These are phyloP conservation scores for Lipomyces lipofer DNA, from an alignment of 805 yeast species.

Conservation along the genomic window DNA sequence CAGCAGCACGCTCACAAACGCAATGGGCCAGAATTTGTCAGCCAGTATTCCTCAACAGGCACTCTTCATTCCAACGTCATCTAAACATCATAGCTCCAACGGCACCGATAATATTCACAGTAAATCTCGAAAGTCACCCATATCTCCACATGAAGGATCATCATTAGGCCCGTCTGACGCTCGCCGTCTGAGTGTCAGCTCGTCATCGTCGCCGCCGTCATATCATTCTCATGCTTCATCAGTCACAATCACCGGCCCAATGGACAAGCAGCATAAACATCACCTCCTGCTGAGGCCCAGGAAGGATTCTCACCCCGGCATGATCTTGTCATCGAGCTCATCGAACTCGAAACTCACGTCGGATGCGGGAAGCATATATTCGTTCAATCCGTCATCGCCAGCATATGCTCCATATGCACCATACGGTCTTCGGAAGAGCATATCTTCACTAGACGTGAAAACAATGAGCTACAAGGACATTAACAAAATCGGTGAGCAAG, in stretches of 20 bases:
- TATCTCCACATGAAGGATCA: constrained; percentile 10
- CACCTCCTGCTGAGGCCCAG: constrained; percentile 43
- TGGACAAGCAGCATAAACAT: constrained; percentile 35
- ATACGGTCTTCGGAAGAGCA: constrained; percentile 33
- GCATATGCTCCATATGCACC: constrained; percentile 33
- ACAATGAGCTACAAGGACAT: constrained; percentile 30
- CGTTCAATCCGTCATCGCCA: constrained; percentile 43
- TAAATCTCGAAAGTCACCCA: constrained; percentile 11
- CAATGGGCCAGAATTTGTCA: constrained; percentile 1
- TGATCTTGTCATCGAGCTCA: constrained; percentile 45
- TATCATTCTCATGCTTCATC: constrained; percentile 12
- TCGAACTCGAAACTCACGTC: constrained; percentile 46
- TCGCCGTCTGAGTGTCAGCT: constrained; percentile 20
- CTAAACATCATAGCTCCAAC: not conserved
- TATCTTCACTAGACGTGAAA: constrained; percentile 37
- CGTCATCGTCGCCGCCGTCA: constrained; percentile 11
- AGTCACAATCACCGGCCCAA: not conserved
- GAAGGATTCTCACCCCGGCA: constrained; percentile 43
- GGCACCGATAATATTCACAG: not conserved
- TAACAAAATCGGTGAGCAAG: constrained; percentile 40
- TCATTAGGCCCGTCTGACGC: constrained; percentile 3
- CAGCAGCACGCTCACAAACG: constrained; percentile 14
- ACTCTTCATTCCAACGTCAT: constrained; percentile 3
- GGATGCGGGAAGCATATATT: constrained; percentile 45
- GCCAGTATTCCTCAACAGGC: constrained; percentile 12